Percentiles rank a stretch among this genome's conserved stretches.
Conservation (phyloP, 2,329 filamentous ascomycete species). For the Fusarium pseudoanthophilum region DNA sequence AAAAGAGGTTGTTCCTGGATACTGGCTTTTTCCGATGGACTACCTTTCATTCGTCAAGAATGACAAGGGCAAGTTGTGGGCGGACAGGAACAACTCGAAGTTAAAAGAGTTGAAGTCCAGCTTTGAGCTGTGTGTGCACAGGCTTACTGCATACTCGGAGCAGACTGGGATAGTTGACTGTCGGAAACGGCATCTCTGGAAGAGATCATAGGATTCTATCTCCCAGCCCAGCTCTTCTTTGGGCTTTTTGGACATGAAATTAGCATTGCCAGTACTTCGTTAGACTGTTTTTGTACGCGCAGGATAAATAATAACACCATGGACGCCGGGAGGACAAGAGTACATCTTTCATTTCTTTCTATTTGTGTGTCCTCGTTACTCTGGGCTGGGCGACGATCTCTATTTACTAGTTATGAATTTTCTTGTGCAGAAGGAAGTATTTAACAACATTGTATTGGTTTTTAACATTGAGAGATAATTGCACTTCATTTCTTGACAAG, state of each 20-base stretch:
- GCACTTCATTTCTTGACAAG: fast-evolving
- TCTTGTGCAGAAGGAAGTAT: neutral
- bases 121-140: neutral
- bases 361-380: neutral
- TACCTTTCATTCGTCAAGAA: neutral
- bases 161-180: neutral
- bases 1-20: neutral
- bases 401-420: too few relatives aligned
- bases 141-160: neutral
- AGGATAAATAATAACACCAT: too few relatives aligned
- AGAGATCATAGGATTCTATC: too few relatives aligned
- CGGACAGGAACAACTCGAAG: neutral
- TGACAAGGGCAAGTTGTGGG: fast-evolving
- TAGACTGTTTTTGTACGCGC: fast-evolving
- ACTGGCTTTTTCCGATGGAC: neutral
- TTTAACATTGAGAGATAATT: fast-evolving
- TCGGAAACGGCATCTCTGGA: neutral
- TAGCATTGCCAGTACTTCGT: neutral
- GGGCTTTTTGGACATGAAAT: fast-evolving
- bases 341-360: neutral
- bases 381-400: neutral
- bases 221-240: fast-evolving
- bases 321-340: fast-evolving
- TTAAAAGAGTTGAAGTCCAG: neutral
- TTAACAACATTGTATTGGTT: fast-evolving